Base-by-base conservation (phyloP, 1,284 basidiomycete genomes). In the Malassezia globosa region DNA sequence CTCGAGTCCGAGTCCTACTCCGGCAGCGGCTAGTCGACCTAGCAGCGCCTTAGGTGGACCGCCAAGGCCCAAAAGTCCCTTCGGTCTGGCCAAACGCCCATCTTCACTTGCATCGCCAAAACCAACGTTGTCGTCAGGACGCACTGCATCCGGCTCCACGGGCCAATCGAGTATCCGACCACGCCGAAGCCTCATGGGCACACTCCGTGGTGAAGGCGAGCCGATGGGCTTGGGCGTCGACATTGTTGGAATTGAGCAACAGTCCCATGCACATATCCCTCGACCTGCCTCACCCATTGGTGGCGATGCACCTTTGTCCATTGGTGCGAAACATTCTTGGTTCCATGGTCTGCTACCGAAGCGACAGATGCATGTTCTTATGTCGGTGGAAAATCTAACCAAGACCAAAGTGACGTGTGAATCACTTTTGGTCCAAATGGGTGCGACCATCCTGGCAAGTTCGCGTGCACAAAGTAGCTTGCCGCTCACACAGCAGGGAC, bases 331-430 rank as follows among this genome's bases (percentile, higher is more conserved):
- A 70, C 80, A 83, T 40, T 81, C 80, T 49, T 95, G 90, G 90
- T 81, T 96, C 59, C 80, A 81, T 44, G 84, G 83, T 56, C 78
- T 94, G 38, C 92, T 95, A 79, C 84, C 81, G 66, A 86, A 83
- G 64, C 81, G 85, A 0, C 76, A 79, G 14, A 77, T 76, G 13
- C 82, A 81, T 70, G 59, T 56, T 18, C 59, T 70, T 42, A 59
- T 64, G 59, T 64, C 64, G 21, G 55, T 52, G 14, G 60, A 64
- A 77, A 82, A 82, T 56, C 72, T 82, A 38, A 69, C 73, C 6
- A 75, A 77, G 29, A 85, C 86, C 10, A 78, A 83, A 24, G 68
- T 75, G 39, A 82, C 84, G 63, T 78, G 80, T 42, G 74, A 78
- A 16, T 77, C 80, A 11, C 73, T 88, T 14, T 77, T 92, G 43